Base-by-base conservation (phyloP, 1,139 yeast species). In the Suhomyces choctaworum region DNA sequence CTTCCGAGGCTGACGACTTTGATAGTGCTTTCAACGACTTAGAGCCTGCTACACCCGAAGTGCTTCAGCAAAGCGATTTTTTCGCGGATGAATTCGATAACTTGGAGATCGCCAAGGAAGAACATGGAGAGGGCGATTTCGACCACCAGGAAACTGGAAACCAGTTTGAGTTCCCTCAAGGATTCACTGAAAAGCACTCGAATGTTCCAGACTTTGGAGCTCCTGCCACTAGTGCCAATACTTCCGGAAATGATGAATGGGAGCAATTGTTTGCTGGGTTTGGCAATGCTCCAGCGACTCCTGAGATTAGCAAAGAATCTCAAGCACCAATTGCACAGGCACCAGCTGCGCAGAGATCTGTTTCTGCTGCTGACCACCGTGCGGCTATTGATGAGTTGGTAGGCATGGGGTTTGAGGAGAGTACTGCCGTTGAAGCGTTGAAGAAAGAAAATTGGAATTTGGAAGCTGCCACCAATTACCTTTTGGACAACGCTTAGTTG, bases 261-360 rank as follows among this genome's bases (percentile, higher is more conserved):
- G 96, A 89, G 52, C 94, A 88, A 60, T 72, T 89, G 21, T 89
- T 89, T 66, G 94, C 95, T 2, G 96, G 95, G 0, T 84, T 88
- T 56, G 92, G 92, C 20, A 84, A 82, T 50, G 70, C 71, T 22
- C 66, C 40, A 15, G 29, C 37, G 4, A 25, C 33, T 15, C 25
- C 39, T 4, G 29, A 35, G 4, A 23, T 25, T 9, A 27, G 35
- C 8, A 27, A 36, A 5, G 25, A 32, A 11, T 14, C 30, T 7
- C 14, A 23, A 14, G 9, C 62, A 58, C 30, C 51, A 46, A 3
- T 17, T n/a, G 24, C 38, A 34, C 26, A 48, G 40, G 7, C 33
- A 39, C 7, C 63, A 59, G 31, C 50, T 45, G n/a, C 25, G 4
- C 7, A 27, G 17, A n/a, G n/a, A n/a, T 12, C 25, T 10, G 11